Base-by-base conservation (phyloP, 208 protist genomes). In the Crithidia bombi region DNA sequence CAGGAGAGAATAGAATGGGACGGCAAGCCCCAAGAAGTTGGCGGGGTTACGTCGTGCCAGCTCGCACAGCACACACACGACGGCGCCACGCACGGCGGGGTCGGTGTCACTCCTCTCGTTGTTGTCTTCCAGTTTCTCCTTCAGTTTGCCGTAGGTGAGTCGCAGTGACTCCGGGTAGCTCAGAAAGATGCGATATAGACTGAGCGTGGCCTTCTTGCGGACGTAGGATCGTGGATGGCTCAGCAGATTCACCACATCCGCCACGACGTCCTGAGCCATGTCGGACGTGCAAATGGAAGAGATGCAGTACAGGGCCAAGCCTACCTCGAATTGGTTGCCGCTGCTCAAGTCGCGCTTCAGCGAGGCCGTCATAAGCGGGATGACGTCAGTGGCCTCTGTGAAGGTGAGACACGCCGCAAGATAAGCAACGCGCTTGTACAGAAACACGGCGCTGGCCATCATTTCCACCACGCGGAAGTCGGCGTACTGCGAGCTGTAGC, bases 61-160 rank as follows among this genome's bases (percentile, higher is more conserved):
- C 83, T 99, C 98, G 78, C 98, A 99, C 65, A 99, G 92, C 19
- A 99, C 98, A 67, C 98, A 98, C 30, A 99, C 98, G 15, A 98
- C 92, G 17, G 96, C 95, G 3, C 92, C 92, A 43, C 96, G 81
- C 11, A 99, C 98, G n/a, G 88, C 75, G 0, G 91, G 80, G 63
- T 97, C 91, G 32, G 78, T 83, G 75, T 97, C 91, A 14, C 64
- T 78, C 66, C 90, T 63, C 57, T 92, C 92, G 52, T 95, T 94
- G 30, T 76, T 66, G 78, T 99, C 97, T 21, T 98, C 91, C 10
- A 99, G 83, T 78, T 98, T 99, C 51, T 99, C 98, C 77, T 98
- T 98, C 10, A 99, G 79, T 25, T 88, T 85, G 3, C 95, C 91
- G 83, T 99, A 99, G 19, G 92, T 86, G 15, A 98, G 96, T 15